Base-by-base conservation (phyloP, 257 asterid species). In the Jacaranda mimosifolia region DNA sequence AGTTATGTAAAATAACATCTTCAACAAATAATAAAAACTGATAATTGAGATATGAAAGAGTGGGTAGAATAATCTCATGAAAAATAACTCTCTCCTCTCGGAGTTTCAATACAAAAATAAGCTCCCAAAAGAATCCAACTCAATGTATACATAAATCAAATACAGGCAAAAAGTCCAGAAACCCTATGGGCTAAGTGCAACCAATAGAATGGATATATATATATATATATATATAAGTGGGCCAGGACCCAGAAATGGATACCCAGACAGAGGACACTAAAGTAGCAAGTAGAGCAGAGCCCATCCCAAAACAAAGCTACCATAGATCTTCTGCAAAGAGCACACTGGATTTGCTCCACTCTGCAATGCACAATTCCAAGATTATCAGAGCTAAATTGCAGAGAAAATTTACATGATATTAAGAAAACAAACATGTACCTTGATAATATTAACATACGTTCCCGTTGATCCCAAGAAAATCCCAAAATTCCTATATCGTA, bases 101-200 rank as follows among this genome's bases (percentile, higher is more conserved):
- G 80, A 69, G 76, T 73, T 72, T 63, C 59, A 81, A 68, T 75
- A 83, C 89, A 85, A 83, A 74, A 70, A 26, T 78, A 80, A 79
- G 81, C 70, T 82, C 88, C 67, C 81, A 56, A 86, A 86, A 86
- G 90, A 92, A 91, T 89, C 80, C 84, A 89, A 87, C 85, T 80
- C 89, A 86, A 89, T 85, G 83, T 73, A 77, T 53, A 76, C 69
- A 48, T 80, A 68, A 65, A 70, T 69, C 78, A 63, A 84, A 74
- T 72, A 73, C 82, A 83, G 6, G 60, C 55, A 42, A 73, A 77
- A 64, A 65, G 76, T 64, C 74, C 71, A 68, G 32, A 73, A 26
- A 72, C 43, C 63, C 73, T 77, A 77, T 40, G 64, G 70, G 42
- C 86, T 78, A 66, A 70, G 60, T 73, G 70, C 82, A 67, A 17